Evolutionary conservation across 176 grass and related monocot genomes (phyloP).

Genomic region (Phragmites australis): DNA sequence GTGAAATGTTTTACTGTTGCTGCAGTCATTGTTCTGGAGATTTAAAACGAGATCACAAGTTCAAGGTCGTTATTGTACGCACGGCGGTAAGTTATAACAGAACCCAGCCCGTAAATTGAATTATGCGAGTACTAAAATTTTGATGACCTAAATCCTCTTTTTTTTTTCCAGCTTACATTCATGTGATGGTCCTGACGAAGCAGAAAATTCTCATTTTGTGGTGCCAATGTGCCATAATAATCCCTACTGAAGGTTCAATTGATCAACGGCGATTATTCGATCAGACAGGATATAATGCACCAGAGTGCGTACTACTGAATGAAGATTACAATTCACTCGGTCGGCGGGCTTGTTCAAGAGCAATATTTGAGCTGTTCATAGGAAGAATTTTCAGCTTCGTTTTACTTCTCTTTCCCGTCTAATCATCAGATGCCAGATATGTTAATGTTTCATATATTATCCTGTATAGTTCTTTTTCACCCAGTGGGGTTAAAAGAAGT

Average conservation of each 20-base stretch:
- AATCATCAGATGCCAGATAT: slow-evolving; percentile 17
- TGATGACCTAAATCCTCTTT: neutral
- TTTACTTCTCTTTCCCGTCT: slow-evolving; percentile 1
- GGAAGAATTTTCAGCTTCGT: slow-evolving; percentile 15
- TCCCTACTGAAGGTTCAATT: neutral
- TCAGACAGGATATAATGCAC: neutral
- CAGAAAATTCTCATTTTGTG: neutral
- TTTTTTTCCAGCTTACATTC: slow-evolving; percentile 9
- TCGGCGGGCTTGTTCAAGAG: neutral
- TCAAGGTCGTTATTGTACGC: slow-evolving; percentile 18
- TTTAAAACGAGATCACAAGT: slow-evolving; percentile 38
- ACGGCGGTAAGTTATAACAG: slow-evolving; percentile 3
- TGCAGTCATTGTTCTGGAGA: slow-evolving; percentile 97
- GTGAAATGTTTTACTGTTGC: neutral
- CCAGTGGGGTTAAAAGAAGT: neutral
- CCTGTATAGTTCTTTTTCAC: slow-evolving; percentile 5
- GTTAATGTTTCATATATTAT: slow-evolving; percentile 24
- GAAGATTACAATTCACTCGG: neutral
- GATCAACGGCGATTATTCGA: slow-evolving; percentile 8
- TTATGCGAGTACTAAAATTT: slow-evolving; percentile 3
- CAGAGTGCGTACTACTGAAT: neutral
- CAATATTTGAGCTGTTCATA: slow-evolving; percentile 36
- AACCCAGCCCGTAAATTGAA: neutral
- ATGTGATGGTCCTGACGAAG: neutral
- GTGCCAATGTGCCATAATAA: slow-evolving; percentile 1